phyloP scores from a whole-genome alignment of 768 basidiomycete genomes.

The Russula brevipes region DNA sequence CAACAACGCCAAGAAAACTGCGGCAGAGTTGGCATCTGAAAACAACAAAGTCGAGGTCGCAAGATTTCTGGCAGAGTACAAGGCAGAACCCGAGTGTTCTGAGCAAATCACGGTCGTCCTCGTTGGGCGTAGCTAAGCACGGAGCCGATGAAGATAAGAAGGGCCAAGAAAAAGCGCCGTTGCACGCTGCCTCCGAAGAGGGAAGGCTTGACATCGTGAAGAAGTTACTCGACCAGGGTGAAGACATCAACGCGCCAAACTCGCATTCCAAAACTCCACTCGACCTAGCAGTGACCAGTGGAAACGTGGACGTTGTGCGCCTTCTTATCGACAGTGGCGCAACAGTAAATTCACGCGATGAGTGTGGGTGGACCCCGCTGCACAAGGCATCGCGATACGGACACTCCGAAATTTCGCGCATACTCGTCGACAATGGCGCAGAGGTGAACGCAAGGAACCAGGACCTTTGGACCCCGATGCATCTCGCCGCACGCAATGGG shows the following conservation, averaged over 20 bases:
- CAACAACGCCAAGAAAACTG: neutral
- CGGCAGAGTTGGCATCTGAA: neutral
- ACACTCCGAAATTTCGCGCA: neutral
- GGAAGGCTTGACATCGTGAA: neutral
- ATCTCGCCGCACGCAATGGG: neutral
- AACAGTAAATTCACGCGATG: conserved; percentile 4
- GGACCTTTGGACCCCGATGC: conserved; percentile 1
- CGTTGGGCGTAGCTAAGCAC: neutral
- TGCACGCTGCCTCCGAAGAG: neutral
- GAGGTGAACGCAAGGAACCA: neutral
- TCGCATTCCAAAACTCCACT: neutral
- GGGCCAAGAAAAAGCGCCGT: neutral
- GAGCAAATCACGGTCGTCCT: neutral
- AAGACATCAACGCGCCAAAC: neutral
- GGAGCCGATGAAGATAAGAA: neutral
- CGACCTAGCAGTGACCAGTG: neutral
- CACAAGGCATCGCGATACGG: conserved; percentile 2
- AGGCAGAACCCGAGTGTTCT: neutral
- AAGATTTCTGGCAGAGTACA: neutral
- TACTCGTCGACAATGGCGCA: conserved; percentile 4
- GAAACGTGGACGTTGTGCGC: neutral
- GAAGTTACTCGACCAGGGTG: neutral
- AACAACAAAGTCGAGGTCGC: neutral
- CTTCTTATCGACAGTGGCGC: neutral
- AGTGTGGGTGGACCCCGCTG: neutral